Evolutionary conservation across 306 rosid genomes (phyloP).

Genomic region (Arachis hypogaea): DNA sequence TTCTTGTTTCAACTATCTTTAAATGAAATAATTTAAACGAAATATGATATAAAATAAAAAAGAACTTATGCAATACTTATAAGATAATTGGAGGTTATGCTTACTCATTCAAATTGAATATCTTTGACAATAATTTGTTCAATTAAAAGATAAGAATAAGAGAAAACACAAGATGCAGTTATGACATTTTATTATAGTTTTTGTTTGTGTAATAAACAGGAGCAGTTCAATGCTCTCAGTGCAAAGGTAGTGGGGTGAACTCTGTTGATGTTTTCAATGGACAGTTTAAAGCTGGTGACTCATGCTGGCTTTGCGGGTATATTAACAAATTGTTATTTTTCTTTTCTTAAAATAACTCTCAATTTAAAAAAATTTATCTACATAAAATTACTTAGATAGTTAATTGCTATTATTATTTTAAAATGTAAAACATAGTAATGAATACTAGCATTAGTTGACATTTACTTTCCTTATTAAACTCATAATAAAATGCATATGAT

Average conservation of each 20-base stretch:
- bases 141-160: not conserved
- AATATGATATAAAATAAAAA: not conserved
- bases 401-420: not conserved
- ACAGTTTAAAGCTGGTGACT: constrained; percentile 57
- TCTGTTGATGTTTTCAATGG: constrained; percentile 57
- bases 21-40: not conserved
- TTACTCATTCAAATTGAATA: not conserved
- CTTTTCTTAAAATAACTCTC: too few relatives aligned
- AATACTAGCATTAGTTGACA: too few relatives aligned
- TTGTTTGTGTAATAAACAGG: constrained; percentile 45
- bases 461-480: too few relatives aligned
- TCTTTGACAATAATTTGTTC: not conserved
- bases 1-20: not conserved
- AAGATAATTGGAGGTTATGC: not conserved
- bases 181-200: not conserved
- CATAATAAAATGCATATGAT: too few relatives aligned
- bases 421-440: not conserved
- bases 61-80: not conserved
- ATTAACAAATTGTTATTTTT: not conserved
- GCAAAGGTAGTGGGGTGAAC: constrained; percentile 61
- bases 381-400: too few relatives aligned
- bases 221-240: constrained; percentile 60
- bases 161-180: not conserved
- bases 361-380: too few relatives aligned
- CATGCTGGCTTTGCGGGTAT: constrained; percentile 68